Evolutionary conservation across 177 flowering plant genomes (phyloP), one percentile per base, ranked within the genome.

Genomic region (Vitis hybrid): DNA sequence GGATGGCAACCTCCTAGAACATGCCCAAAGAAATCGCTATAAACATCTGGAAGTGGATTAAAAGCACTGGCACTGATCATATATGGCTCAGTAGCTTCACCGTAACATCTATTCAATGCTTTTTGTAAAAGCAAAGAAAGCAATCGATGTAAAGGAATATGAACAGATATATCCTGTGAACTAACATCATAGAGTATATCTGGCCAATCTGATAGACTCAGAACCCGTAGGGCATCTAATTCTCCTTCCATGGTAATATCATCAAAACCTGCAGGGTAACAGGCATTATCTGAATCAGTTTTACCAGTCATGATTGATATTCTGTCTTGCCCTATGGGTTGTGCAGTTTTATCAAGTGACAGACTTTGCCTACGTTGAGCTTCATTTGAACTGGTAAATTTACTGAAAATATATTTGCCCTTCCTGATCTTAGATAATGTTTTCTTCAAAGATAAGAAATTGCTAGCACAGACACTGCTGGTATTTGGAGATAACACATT

Each of bases 91-190:
- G 62, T 76, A 73, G 82, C 72, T 72, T 83, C 89, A 64, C 86
- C 87, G 75, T 75, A 89, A 73, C 86, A 85, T 69, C 68, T 79
- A 76, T 69, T 81, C 72, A 94, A 74, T 53, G 88, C 79, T 71
- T 81, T 88, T 33, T 83, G 88, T 71, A 96, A 60, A 74, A 91
- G 76, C 79, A 85, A 59, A 10, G 98, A 83, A 64, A 96, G 91
- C 2, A 96, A 81, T 31, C 92, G 84, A 77, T 96, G 99, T 56
- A 96, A 85, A 39, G 99, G 98, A 68, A 92, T 85, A 71, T 89
- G 97, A 66, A 90, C 77, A 39, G 98, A 90, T 80, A 94, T 75
- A 61, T 87, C 87, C 80, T 87, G 92, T 11, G 90, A 84, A 80
- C 99, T 90, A 71, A 90, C 97, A 83, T 96, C 97, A 86, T 86